A percentile compares a stretch with the other conserved stretches of the same genome.
Evolutionary conservation across 2,329 filamentous ascomycete genomes (phyloP).

Genomic region (Penicillium thymicola): DNA sequence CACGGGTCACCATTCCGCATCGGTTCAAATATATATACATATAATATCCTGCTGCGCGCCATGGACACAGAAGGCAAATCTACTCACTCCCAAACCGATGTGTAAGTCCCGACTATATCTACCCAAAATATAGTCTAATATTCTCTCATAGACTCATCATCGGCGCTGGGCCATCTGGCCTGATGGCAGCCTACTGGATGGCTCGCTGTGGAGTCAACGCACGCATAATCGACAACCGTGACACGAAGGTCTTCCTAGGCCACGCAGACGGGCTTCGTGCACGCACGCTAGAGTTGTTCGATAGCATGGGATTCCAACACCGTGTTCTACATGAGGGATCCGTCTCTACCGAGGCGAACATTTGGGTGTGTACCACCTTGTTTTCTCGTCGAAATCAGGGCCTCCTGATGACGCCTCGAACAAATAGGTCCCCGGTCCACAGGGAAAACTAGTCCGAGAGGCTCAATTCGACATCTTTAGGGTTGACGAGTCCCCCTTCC

Average conservation of each 20-base stretch:
- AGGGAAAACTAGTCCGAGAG: constrained; percentile 58
- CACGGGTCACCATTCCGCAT: not conserved
- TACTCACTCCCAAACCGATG: not conserved
- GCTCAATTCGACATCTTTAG: constrained; percentile 61
- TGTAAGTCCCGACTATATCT: not conserved
- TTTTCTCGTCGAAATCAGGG: not conserved
- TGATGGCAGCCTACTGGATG: constrained; percentile 52
- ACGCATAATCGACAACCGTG: constrained; percentile 48
- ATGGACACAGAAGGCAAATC: not conserved
- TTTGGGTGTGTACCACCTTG: constrained; percentile 38
- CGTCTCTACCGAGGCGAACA: constrained; percentile 63
- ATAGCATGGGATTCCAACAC: constrained; percentile 67
- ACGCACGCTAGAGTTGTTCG: constrained; percentile 52
- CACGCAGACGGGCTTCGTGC: constrained; percentile 25
- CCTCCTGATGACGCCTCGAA: not conserved
- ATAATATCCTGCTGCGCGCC: not conserved
- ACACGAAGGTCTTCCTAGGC: constrained; percentile 35
- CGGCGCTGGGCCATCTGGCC: constrained; percentile 50
- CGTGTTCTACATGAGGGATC: constrained; percentile 64
- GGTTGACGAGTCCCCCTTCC: constrained; percentile 56
- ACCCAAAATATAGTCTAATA: not conserved
- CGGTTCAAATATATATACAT: not conserved
- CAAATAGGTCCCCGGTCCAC: constrained; percentile 39
- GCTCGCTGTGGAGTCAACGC: constrained; percentile 48
- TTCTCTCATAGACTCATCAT: constrained; percentile 36